Evolutionary conservation across 1,139 yeast genomes (phyloP).

Genomic region (Yamadazyma mexicana): DNA sequence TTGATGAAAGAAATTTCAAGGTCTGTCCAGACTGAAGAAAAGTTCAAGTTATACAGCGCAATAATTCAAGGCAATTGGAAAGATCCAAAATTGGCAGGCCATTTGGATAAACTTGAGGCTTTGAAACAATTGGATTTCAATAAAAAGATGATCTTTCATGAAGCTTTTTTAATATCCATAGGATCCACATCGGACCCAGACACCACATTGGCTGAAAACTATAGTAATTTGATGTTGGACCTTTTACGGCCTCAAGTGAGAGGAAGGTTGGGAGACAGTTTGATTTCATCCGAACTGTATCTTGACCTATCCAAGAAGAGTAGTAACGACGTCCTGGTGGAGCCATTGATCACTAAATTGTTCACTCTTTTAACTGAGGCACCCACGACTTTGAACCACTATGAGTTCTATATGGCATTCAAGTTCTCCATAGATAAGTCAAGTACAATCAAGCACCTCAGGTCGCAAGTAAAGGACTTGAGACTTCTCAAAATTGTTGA

Average conservation of each 20-base stretch:
- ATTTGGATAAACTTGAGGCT: not conserved
- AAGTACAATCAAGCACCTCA: constrained; percentile 35
- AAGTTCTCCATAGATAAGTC: constrained; percentile 50
- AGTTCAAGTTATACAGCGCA: constrained; percentile 3
- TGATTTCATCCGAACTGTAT: constrained; percentile 31
- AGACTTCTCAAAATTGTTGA: constrained; percentile 3
- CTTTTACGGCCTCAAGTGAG: constrained; percentile 42
- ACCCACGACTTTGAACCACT: constrained; percentile 68
- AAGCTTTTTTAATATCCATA: constrained; percentile 40
- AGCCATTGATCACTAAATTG: constrained; percentile 57
- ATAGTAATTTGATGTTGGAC: constrained; percentile 38
- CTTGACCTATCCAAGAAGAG: constrained; percentile 21
- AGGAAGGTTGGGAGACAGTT: constrained; percentile 28
- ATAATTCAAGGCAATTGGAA: constrained; percentile 3
- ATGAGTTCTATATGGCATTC: constrained; percentile 76
- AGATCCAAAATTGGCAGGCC: not conserved
- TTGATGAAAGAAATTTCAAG: not conserved
- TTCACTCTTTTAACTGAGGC: constrained; percentile 81
- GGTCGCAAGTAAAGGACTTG: constrained; percentile 4
- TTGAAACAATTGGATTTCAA: constrained; percentile 17
- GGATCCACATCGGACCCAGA: constrained; percentile 21
- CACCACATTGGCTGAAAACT: constrained; percentile 35
- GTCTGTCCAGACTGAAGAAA: not conserved
- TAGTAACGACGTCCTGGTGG: too few species aligned
- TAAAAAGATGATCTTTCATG: constrained; percentile 32